Evolutionary conservation across 768 basidiomycete genomes (phyloP), one percentile per base, ranked within the genome.

Genomic region (Tricholoma sp.): DNA sequence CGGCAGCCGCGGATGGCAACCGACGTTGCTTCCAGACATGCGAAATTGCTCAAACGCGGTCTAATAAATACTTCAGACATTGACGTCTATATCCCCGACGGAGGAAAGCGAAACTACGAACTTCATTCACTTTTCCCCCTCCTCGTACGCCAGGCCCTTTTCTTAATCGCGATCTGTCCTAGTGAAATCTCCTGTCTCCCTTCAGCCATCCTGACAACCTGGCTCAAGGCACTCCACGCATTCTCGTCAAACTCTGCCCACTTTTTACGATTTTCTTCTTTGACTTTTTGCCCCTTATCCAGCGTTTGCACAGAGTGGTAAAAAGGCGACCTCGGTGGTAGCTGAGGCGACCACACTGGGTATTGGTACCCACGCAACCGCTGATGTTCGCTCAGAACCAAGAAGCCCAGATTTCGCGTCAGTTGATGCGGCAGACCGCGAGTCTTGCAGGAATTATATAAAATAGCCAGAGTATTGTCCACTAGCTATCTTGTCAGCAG

Each of bases 391-490:
- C 62, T 61, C 53, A 64, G 72, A 31, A 73, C 61, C 50, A 82
- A 60, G 18, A 74, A 65, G 9, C 69, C 68, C 11, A 87, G 68
- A 61, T 89, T 88, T 15, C 78, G 78, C 6, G 85, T 83, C 6
- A 83, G 61, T 55, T 71, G 72, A 64, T 88, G 84, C 10, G 87
- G 68, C 12, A 87, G 69, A 12, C 89, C 89, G 28, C 86, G 80
- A 33, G 81, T 79, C 56, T 75, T 73, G 3, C 81, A 79, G n/a
- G 89, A 85, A 28, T 75, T 80, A 68, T 81, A 77, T 47, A 91
- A 66, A 8, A 91, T 60, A 32, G 76, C 74, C 39, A 91, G 74
- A 0, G 88, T 89, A 57, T 76, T 78, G 63, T 91, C 88, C 68
- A 88, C 89, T 91, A 57, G 6, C 53, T 54, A 45, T 13, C 52